Evolutionary conservation across 176 grass and related monocot species (phyloP), one percentile per base, ranked within the genome.

Genomic region (Pontederia paniculata): DNA sequence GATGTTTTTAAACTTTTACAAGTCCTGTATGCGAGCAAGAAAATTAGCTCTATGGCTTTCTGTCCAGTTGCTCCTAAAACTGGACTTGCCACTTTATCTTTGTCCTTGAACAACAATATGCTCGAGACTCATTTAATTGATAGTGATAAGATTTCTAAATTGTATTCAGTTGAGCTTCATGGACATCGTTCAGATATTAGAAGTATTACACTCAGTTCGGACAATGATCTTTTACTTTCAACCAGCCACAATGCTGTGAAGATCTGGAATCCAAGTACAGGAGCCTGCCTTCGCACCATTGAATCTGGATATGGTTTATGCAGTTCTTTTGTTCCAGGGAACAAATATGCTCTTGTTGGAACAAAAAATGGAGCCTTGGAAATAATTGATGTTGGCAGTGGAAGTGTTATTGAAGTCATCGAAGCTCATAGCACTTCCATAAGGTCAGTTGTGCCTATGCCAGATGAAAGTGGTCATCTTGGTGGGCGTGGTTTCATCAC

Each of bases 221-320:
- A 95, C 59, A 73, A 75, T 58, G 88, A 83, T 63, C 85, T 95
- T 21, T 48, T 95, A 53, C 72, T 95, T 78, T 95, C 90, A n/a
- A 89, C 90, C 57, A 95, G 90, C 68, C 90, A 95, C 49, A 89
- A 86, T 66, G 69, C 82, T 46, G 82, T 89, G 45, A 95, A 95
- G 67, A 95, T 95, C 43, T 95, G 90, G 90, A 95, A 95, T 68
- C 90, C 90, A 41, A 95, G 73, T 69, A 77, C 82, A 19, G 90
- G 89, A 21, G 75, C 66, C 41, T 95, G 90, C 65, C 85, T 95
- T 70, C 78, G 90, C 48, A 95, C 90, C 6, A 80, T 95, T 68
- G 90, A 95, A 52, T 89, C 85, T 74, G 90, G 79, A 44, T 95
- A 95, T 85, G 90, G 90, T 16, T 49, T 95, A 31, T 95, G 81